Base-by-base conservation (phyloP, 768 basidiomycete genomes). In the Hortiboletus flavorubellus region DNA sequence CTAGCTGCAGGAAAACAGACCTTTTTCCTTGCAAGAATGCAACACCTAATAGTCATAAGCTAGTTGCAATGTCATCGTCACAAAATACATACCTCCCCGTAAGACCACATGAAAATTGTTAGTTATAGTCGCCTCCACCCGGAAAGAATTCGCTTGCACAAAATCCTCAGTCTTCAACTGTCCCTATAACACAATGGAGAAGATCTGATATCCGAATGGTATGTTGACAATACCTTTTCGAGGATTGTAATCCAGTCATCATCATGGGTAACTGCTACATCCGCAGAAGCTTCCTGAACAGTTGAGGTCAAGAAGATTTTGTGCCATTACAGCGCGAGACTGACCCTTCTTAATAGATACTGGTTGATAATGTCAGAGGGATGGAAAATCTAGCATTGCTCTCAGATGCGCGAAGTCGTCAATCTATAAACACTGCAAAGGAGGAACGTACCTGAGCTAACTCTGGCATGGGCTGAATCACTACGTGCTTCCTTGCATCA, bases 301-400 rank as follows among this genome's bases (percentile, higher is more conserved):
- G 12, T 14, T 23, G 29, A 31, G 14, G 11, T 12, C 4, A 42
- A 34, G 7, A 5, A 14, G 2, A 11, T 15, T 12, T 10, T 8
- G 5, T 31, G n/a, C 9, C 3, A 18, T 31, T 8, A 21, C 33
- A 41, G 11, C n/a, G n/a, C 40, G 45, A 46, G 30, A 41, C 42
- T 8, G 2, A 53, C 59, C 23, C 21, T 37, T 3, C 31, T 8
- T 0, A 60, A 29, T 18, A 62, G 37, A 34, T 51, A 46, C 5
- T 15, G 54, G 8, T 62, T 62, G 2, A 62, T 60, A 1, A 44
- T 23, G 10, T 62, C 54, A n/a, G 59, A 53, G 1, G 59, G 60
- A 42, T 61, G 60, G 14, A 53, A 61, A 6, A 21, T 7, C 59
- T 59, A 26, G 5, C 14, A 40, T n/a, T 14, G n/a, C 21, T 16